phyloP scores from a whole-genome alignment of 371 early-diverging fungal genomes.

The Mortierella sp. region DNA sequence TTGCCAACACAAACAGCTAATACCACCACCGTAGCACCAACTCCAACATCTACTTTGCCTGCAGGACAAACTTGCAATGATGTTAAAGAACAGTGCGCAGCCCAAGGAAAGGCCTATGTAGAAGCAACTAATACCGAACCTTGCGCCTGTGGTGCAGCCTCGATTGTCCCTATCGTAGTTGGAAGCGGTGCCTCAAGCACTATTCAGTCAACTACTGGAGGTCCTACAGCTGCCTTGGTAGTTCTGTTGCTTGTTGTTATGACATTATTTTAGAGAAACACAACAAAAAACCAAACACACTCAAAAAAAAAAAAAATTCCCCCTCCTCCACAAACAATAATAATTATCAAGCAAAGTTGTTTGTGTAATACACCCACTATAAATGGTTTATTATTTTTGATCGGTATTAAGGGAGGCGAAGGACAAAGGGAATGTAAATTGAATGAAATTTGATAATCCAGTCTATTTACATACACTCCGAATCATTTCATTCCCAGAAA shows the following conservation, averaged over 20 bases:
- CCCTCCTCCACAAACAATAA: too few relatives aligned
- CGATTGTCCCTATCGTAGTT: slow-evolving; percentile 23
- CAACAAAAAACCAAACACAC: not conserved
- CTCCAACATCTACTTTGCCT: slow-evolving; percentile 24
- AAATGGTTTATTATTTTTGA: too few relatives aligned
- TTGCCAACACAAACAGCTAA: not conserved
- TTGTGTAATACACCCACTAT: too few relatives aligned
- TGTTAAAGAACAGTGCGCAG: slow-evolving; percentile 44
- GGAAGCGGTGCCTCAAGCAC: slow-evolving; percentile 14
- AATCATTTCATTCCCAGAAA: too few relatives aligned
- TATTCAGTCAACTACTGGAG: slow-evolving; percentile 33
- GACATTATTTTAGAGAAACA: slow-evolving; percentile 28
- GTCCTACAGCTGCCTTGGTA: slow-evolving; percentile 32
- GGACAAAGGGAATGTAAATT: too few relatives aligned
- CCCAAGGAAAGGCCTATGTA: slow-evolving; percentile 25
- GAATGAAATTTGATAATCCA: too few relatives aligned
- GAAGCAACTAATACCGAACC: slow-evolving; percentile 15
- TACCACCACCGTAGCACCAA: slow-evolving; percentile 2
- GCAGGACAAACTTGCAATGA: slow-evolving; percentile 29
- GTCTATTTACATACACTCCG: too few relatives aligned
- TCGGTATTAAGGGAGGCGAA: too few relatives aligned
- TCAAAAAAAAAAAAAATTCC: slow-evolving; percentile 4
- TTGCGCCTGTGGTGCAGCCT: slow-evolving; percentile 30
- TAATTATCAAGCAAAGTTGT: too few relatives aligned
- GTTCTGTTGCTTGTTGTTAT: slow-evolving; percentile 32